phyloP scores from a whole-genome alignment of 2,329 filamentous ascomycete species.

The Ceratocystiopsis brevicomis region DNA sequence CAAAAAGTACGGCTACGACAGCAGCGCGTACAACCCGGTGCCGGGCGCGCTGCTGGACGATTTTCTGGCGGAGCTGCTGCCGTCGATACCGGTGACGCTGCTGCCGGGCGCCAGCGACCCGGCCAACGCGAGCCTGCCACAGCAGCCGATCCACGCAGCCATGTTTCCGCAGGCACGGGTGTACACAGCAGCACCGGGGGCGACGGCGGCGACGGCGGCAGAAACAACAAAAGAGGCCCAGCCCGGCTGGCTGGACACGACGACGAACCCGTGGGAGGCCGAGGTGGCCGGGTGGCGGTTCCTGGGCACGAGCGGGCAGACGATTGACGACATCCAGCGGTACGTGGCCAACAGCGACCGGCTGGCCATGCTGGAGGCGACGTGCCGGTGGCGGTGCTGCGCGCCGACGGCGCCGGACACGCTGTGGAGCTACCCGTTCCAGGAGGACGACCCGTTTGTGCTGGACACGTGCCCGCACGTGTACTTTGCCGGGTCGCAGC shows the following conservation, averaged over 20 bases:
- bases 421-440: conserved; percentile 90
- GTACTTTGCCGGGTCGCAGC: conserved; percentile 77
- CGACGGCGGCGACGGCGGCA: conserved; percentile 19
- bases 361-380: conserved; percentile 80
- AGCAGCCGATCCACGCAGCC: conserved; percentile 81
- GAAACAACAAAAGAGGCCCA: not conserved
- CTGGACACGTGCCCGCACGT: conserved; percentile 72
- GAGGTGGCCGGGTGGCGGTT: conserved; percentile 81
- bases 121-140: conserved; percentile 73
- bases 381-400: conserved; percentile 77
- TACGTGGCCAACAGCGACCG: conserved; percentile 67
- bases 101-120: conserved; percentile 73
- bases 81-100: conserved; percentile 72
- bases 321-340: conserved; percentile 81
- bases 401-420: conserved; percentile 95
- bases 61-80: conserved; percentile 64
- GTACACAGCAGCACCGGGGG: conserved; percentile 35
- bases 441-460: conserved; percentile 82
- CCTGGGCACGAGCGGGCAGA: conserved; percentile 76
- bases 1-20: conserved; percentile 92
- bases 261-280: conserved; percentile 86
- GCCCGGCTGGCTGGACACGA: conserved; percentile 54
- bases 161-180: conserved; percentile 65
- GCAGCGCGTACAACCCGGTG: conserved; percentile 66
- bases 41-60: conserved; percentile 71